A percentile compares a stretch with the other conserved stretches of the same genome.
Evolutionary conservation across 2,329 filamentous ascomycete species (phyloP).

Genomic region (Botrytis fabae): DNA sequence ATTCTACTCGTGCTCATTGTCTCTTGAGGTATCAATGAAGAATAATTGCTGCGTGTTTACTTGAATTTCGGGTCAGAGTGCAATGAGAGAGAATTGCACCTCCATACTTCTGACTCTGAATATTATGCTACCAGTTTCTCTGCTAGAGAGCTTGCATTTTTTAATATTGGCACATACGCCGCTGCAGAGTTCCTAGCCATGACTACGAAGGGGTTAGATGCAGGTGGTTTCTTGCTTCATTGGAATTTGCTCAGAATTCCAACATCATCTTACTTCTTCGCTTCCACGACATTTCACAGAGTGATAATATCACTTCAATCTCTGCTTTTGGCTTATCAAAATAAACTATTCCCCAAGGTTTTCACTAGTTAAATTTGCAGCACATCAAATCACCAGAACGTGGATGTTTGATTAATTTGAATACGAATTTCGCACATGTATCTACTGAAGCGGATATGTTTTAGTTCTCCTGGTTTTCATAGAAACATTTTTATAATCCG

Average conservation of each 20-base stretch:
- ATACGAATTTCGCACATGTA: neutral
- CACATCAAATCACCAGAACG: neutral
- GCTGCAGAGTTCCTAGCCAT: neutral
- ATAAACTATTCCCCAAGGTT: neutral
- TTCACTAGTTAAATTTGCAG: neutral
- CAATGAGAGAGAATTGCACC: neutral
- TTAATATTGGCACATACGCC: neutral
- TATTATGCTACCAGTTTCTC: neutral
- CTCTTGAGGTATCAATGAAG: neutral
- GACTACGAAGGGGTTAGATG: neutral
- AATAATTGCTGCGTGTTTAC: neutral
- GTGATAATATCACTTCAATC: too few species aligned
- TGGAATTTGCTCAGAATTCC: neutral
- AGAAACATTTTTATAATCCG: neutral
- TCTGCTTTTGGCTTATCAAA: neutral
- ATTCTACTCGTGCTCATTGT: too few species aligned
- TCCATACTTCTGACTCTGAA: neutral
- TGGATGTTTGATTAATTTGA: neutral
- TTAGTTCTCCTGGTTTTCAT: neutral
- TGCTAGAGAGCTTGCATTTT: neutral
- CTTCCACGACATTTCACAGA: neutral
- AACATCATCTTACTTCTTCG: neutral
- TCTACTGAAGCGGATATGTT: neutral
- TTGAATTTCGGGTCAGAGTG: neutral
- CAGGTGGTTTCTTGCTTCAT: neutral